Evolutionary conservation across 1,139 yeast species (phyloP), one percentile per base, ranked within the genome.

Genomic region (Blastobotrys ciferrii): DNA sequence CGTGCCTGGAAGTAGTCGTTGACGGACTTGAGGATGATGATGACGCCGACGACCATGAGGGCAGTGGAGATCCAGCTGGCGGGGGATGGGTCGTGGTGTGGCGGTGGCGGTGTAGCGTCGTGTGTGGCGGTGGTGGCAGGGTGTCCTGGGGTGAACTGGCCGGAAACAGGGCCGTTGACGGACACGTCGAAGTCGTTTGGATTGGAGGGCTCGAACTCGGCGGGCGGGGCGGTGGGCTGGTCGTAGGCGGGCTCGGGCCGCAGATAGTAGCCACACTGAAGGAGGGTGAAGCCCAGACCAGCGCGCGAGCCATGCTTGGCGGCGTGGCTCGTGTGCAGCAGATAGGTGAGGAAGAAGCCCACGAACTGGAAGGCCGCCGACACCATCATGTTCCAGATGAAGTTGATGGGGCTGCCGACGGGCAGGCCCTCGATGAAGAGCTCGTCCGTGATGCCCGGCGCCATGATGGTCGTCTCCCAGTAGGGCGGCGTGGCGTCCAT

Each of bases 401-500:
- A 84, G 63, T 87, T 88, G 42, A 95, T 82, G 23, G 87, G 67
- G 60, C 87, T 86, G 1, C 98, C 99, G n/a, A 91, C 98, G 0
- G 98, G 98, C 55, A 94, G 72, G 0, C 98, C 98, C 58, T 92
- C 96, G 36, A 94, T 91, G 66, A 88, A 88, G 36, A 92, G 84
- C 65, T 91, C 98, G 64, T 92, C 97, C 49, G 84, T 86, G 56
- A 65, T 60, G 51, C 89, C 88, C 14, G 91, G 88, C 1, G 95
- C 81, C 63, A 89, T 78, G 48, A 91, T 83, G 0, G 95, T 82
- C 13, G 89, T 80, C 65, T 94, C 98, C 95, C 97, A 94, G 66
- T 94, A 94, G 41, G 96, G 96, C 0, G 99, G 99, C 0, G 95
- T 81, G 18, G 95, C 80, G 66, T 92, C 99, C 2, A 92, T 87